Evolutionary conservation across 2,329 filamentous ascomycete genomes (phyloP), one percentile per base, ranked within the genome.

Genomic region (Cyphellophora attinorum): DNA sequence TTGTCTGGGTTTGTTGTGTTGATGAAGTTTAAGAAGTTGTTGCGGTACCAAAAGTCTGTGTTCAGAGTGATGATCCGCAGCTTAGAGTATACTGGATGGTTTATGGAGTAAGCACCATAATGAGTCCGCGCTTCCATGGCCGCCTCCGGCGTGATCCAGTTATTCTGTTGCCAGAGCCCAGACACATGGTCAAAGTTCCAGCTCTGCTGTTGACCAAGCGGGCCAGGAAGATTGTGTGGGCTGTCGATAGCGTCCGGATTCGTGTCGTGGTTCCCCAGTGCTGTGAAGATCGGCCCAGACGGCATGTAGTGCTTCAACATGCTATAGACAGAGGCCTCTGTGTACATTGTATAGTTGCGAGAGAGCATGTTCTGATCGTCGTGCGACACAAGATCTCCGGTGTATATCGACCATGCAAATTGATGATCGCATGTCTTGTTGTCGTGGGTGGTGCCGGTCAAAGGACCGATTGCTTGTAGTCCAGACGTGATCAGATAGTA

Each of bases 181-280:
- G 70, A 60, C 11, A 75, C 57, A 43, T 74, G 70, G 16, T 72
- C 58, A 43, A 69, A 74, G 44, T 74, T 73, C 72, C 72, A 76
- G 34, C 64, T 70, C 42, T 70, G 65, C 43, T 76, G 72, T 40
- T 66, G 52, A 2, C 70, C 68, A 1, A 76, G 54, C 1, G 60
- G 58, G 1, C 67, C 70, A 6, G 70, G 70, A 6, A 76, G 53
- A 18, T 51, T 65, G 42, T 74, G 65, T 2, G 71, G 68, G 5
- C 64, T 60, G 43, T 72, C 66, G 16, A 72, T 66, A 14, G 65
- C 67, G 36, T 67, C 62, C 2, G 72, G 71, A 38, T 62, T 70
- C 8, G 61, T 67, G 46, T 76, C 72, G 37, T 76, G 72, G 41
- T 76, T 76, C 2, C 73, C 72, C 2, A 76, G 59, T 0, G 67